Evolutionary conservation across 345 rosid genomes (phyloP), one percentile per base, ranked within the genome.

Genomic region (Populus pruinosa): DNA sequence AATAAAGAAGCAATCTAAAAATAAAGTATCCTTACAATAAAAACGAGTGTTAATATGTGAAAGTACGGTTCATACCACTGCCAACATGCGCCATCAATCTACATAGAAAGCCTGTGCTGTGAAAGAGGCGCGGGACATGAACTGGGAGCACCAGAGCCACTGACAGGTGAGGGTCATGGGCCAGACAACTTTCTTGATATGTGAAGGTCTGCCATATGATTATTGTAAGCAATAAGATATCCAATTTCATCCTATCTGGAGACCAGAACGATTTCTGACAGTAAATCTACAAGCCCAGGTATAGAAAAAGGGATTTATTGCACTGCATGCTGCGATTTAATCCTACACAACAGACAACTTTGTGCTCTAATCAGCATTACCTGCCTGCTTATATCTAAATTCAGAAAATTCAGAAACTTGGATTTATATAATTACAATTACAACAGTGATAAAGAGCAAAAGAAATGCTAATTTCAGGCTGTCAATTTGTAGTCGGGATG

Each of bases 131-230:
- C 49, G 39, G 29, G 77, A 76, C 78, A 85, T 85, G 88, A 84
- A 78, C 75, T 82, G 5, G 86, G 80, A 77, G 73, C 85, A 75
- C 78, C 82, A 77, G 84, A 81, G 69, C 79, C 80, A 73, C 86
- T 85, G 21, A 41, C 72, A 68, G 91, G 91, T 53, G 90, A 85
- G 74, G 74, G 17, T 49, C 55, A 75, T 44, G 80, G 47, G 5
- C 43, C 79, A 23, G 85, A 53, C 53, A 84, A 76, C 77, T 87
- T 90, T 79, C 90, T 84, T 6, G 91, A 86, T 59, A 88, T 75
- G 82, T 88, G 87, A 72, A 87, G 91, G 79, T 85, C 91, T 61
- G 84, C 91, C 91, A 87, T 90, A 70, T 88, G 87, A 63, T 84
- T 91, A 5, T 84, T 88, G 44, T 90, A 89, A 41, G 87, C 91